These are phyloP conservation scores for Cotoneaster glaucophyllus DNA, from an alignment of 306 rosid genomes.

Conservation along the genomic window DNA sequence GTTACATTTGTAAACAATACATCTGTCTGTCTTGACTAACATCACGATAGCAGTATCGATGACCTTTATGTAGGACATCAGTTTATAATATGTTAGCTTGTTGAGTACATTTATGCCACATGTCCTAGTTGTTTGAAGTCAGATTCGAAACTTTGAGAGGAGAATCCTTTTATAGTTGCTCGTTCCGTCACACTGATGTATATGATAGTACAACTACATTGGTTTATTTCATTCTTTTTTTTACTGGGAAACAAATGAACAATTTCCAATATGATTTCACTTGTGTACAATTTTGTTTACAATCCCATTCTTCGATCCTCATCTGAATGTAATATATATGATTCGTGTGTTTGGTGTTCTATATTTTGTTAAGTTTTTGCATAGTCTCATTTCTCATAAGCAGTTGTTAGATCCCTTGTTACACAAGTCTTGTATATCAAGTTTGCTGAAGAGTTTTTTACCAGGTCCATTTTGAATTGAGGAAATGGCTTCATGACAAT, in stretches of 20 bases:
- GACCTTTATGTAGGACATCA: not conserved
- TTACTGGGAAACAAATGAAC: not conserved
- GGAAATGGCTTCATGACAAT: constrained; percentile 70
- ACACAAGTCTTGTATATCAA: not conserved
- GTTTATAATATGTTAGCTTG: not conserved
- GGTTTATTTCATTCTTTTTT: not conserved
- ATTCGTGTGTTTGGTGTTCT: not conserved
- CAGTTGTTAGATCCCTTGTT: not conserved
- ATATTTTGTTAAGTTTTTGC: too few relatives aligned
- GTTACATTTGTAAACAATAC: too few relatives aligned
- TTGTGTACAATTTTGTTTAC: not conserved
- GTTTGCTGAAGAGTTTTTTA: not conserved
- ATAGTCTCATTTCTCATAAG: not conserved
- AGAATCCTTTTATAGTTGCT: not conserved
- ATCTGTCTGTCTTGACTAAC: not conserved
- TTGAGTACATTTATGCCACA: not conserved
- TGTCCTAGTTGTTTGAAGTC: not conserved
- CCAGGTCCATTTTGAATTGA: constrained; percentile 77
- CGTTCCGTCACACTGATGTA: not conserved
- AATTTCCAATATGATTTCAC: not conserved
- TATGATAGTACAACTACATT: not conserved
- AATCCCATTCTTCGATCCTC: not conserved
- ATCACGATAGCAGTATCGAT: not conserved
- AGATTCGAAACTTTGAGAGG: not conserved
- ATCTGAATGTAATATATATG: not conserved